Evolutionary conservation across 2,329 filamentous ascomycete species (phyloP), one percentile per base, ranked within the genome.

Genomic region (Trichoderma sp.): DNA sequence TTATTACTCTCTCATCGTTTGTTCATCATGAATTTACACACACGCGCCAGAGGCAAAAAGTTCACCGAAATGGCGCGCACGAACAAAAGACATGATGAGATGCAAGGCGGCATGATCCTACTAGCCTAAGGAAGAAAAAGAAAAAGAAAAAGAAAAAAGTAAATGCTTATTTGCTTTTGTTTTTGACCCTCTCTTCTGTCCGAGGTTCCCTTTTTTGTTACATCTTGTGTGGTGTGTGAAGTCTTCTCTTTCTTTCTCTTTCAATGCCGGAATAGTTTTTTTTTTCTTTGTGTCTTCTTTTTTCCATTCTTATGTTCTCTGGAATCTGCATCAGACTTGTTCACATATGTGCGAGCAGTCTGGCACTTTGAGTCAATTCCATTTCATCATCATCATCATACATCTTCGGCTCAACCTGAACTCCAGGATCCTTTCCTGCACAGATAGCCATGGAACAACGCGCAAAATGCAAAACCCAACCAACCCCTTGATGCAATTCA

Each of bases 401-500:
- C 57, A 53, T 36, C 66, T 61, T 69, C 57, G n/a, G 66, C 68
- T 63, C 62, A 74, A 57, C 73, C 75, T 63, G 61, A 76, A 76
- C 75, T 73, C 75, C 75, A 71, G 70, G 63, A 63, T 61, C 65
- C 70, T 71, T 71, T 71, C 72, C 56, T 71, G 69, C 74, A 73
- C 71, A 67, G 70, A 53, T 73, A 70, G 70, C 72, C 71, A 67
- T 73, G 72, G 68, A 71, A 73, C 72, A 71, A 65, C 73, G 73
- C 73, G 73, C 73, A 74, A 75, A 71, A 76, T 76, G 74, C 74
- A 75, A 80, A 79, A 77, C 78, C 78, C 76, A 77, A 73, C 78
- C 76, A 76, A 53, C 79, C 76, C 78, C 79, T 76, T 77, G 57
- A 81, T 82, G 80, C 80, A 80, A 77, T 81, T 60, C 76, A 81